Conservation (phyloP, 345 rosid genomes). For the Linum usitatissimum region DNA sequence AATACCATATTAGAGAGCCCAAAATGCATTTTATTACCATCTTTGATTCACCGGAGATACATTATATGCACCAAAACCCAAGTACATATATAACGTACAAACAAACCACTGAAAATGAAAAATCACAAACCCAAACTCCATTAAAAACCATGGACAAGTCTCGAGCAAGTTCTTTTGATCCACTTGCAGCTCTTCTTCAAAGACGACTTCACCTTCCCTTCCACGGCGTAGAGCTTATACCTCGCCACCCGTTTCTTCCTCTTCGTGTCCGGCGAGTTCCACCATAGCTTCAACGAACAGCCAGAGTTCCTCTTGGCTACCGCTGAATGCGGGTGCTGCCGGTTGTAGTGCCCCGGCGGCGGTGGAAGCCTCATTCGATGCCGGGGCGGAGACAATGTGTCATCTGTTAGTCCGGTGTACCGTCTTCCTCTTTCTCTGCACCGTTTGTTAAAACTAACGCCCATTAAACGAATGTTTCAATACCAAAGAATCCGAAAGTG, state of each 20-base stretch:
- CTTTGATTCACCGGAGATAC: background rate
- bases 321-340: background rate
- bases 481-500: too few species aligned
- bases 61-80: background rate
- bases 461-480: too few species aligned
- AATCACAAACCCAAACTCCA: background rate
- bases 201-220: conserved; percentile 39
- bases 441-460: too few species aligned
- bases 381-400: background rate
- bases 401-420: background rate
- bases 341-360: background rate
- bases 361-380: background rate
- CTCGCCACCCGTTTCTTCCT: conserved; percentile 3
- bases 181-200: conserved; percentile 39
- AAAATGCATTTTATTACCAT: background rate
- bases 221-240: conserved; percentile 38
- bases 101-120: background rate
- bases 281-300: background rate
- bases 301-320: background rate
- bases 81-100: background rate
- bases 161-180: conserved; percentile 38
- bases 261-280: conserved; percentile 4
- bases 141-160: conserved; percentile 20
- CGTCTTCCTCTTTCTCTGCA: background rate
- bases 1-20: background rate